These are phyloP conservation scores for Haplographium delicatum DNA, from an alignment of 495 filamentous ascomycete species.

Conservation along the genomic window DNA sequence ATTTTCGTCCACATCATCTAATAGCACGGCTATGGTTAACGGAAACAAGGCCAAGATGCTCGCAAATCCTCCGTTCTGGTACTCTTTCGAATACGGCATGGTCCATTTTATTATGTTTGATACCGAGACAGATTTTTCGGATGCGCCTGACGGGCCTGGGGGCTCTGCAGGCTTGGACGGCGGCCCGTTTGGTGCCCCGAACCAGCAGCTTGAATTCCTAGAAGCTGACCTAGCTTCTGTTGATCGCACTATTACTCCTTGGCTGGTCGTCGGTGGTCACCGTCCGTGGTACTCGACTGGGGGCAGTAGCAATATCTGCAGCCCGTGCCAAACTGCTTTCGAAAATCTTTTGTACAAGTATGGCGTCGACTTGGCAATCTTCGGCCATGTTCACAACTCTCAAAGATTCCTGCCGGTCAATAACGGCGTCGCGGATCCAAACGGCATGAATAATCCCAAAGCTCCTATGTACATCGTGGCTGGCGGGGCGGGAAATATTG, in stretches of 20 bases:
- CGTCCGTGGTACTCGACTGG: constrained; percentile 54
- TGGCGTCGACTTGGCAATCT: constrained; percentile 56
- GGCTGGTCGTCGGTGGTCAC: constrained; percentile 54
- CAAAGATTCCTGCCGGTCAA: constrained; percentile 37
- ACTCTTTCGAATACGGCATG: constrained; percentile 53
- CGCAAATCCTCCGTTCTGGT: constrained; percentile 56
- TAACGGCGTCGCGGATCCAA: constrained; percentile 37
- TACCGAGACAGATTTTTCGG: constrained; percentile 47
- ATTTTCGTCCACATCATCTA: constrained; percentile 35
- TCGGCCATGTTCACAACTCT: constrained; percentile 58
- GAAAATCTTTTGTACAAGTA: constrained; percentile 54
- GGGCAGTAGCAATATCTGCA: constrained; percentile 36
- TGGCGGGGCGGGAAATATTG: constrained; percentile 44
- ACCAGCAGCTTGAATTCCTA: constrained; percentile 42
- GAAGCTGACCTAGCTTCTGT: constrained; percentile 43
- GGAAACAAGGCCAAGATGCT: constrained; percentile 43
- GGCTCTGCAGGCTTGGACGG: constrained; percentile 43
- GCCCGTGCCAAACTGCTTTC: constrained; percentile 50
- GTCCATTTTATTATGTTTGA: constrained; percentile 47
- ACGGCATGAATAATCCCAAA: constrained; percentile 40
- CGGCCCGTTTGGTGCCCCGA: constrained; percentile 43
- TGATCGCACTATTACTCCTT: constrained; percentile 46
- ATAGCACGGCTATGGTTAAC: constrained; percentile 37
- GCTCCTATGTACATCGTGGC: constrained; percentile 46
- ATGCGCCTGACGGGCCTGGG: constrained; percentile 30